A percentile compares a stretch with the other conserved stretches of the same genome.
Evolutionary conservation across 2,329 filamentous ascomycete species (phyloP).

Genomic region (Tolypocladium guangdongense): DNA sequence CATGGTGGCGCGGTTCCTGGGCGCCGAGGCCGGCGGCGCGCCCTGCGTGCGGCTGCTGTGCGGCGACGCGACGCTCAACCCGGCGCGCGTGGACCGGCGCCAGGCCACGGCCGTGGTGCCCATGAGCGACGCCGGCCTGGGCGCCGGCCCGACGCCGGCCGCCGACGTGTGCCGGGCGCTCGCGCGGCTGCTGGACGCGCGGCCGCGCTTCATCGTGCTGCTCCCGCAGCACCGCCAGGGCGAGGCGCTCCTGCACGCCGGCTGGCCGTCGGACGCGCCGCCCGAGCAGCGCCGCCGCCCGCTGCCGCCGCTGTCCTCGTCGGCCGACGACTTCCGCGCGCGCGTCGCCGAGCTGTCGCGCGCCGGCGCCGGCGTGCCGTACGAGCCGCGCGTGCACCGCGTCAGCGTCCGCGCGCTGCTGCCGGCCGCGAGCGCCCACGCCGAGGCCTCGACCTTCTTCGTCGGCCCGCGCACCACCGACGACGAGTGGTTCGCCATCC

Average conservation of each 20-base stretch:
- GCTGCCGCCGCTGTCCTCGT: constrained; percentile 2
- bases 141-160: not conserved
- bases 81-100: not conserved
- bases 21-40: not conserved
- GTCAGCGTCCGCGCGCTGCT: constrained; percentile 9
- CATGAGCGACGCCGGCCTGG: not conserved
- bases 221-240: not conserved
- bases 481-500: constrained; percentile 13
- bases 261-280: not conserved
- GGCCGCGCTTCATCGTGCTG: not conserved
- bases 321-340: not conserved
- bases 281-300: not conserved
- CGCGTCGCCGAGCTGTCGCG: constrained; percentile 1
- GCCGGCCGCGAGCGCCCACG: not conserved
- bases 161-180: not conserved
- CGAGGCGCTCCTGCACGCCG: not conserved
- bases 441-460: constrained; percentile 8
- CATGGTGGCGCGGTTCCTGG: not conserved
- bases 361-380: not conserved
- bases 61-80: not conserved
- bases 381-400: not conserved
- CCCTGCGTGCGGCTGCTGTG: not conserved
- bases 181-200: not conserved
- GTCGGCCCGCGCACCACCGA: constrained; percentile 7
- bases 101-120: not conserved